Conservation (phyloP, 1,284 basidiomycete genomes). For the Puccinia coronata region DNA sequence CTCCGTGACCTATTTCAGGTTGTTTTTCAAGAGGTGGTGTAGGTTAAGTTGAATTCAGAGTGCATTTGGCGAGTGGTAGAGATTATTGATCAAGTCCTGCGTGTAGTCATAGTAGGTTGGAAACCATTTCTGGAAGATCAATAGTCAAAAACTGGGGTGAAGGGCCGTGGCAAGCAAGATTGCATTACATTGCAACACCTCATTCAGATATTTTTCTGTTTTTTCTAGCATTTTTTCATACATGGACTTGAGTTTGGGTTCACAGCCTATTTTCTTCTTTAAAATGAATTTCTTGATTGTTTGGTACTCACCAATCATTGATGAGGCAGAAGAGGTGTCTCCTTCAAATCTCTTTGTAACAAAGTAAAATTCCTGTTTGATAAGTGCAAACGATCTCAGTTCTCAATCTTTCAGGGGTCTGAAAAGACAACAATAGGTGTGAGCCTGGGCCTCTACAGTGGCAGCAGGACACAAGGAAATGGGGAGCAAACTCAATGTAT, state of each 20-base stretch:
- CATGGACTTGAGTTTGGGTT: not conserved
- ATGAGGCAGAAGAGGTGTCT: no score
- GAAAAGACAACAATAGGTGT: no score
- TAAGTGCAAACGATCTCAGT: no score
- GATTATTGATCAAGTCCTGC: not conserved
- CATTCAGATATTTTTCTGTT: not conserved
- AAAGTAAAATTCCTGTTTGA: constrained; percentile 9
- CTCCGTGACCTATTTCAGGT: not conserved
- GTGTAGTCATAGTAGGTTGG: not conserved
- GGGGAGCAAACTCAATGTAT: no score
- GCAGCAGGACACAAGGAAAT: no score
- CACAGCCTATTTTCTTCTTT: not conserved
- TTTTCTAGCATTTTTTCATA: not conserved
- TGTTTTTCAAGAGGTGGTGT: no score
- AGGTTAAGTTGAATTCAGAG: no score
- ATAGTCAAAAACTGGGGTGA: not conserved
- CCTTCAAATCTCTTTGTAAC: not conserved
- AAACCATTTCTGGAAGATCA: not conserved
- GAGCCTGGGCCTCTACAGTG: no score
- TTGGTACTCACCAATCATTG: not conserved
- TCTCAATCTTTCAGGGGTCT: no score
- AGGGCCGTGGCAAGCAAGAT: not conserved
- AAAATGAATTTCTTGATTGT: not conserved
- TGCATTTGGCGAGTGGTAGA: not conserved
- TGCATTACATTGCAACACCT: not conserved